These are phyloP conservation scores for Chytridiales sp. DNA, from an alignment of 371 early-diverging fungal genomes.

Conservation along the genomic window DNA sequence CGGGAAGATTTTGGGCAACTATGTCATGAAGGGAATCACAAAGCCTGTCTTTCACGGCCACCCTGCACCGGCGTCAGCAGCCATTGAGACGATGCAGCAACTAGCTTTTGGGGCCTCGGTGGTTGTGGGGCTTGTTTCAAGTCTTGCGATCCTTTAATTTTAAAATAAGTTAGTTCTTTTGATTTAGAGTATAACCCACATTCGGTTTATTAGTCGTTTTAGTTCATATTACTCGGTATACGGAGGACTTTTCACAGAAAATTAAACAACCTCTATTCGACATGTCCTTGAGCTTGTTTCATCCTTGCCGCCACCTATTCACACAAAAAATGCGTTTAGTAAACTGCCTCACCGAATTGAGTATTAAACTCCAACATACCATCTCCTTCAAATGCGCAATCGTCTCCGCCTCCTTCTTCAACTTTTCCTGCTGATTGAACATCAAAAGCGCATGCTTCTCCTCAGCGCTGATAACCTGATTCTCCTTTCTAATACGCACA, in stretches of 20 bases:
- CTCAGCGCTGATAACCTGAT: constrained; percentile 52
- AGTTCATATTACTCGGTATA: too few relatives aligned
- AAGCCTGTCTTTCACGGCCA: constrained; percentile 12
- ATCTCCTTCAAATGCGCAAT: constrained; percentile 63
- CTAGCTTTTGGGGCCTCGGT: too few relatives aligned
- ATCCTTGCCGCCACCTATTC: constrained; percentile 10
- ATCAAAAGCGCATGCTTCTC: constrained; percentile 63
- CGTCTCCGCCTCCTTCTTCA: constrained; percentile 85
- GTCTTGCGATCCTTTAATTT: too few relatives aligned
- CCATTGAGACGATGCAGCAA: too few relatives aligned
- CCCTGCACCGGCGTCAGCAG: too few relatives aligned
- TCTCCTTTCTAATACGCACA: constrained; percentile 93
- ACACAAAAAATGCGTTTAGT: too few relatives aligned
- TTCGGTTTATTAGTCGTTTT: too few relatives aligned
- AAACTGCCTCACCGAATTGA: too few relatives aligned
- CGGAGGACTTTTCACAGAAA: not conserved
- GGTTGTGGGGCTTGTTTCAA: too few relatives aligned
- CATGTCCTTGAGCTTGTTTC: constrained; percentile 1
- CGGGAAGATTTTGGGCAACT: not conserved
- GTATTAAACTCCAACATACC: constrained; percentile 18
- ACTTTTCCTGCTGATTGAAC: constrained; percentile 78
- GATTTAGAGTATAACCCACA: too few relatives aligned
- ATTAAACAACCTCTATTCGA: not conserved
- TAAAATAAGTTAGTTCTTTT: too few relatives aligned
- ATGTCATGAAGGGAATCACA: not conserved